A percentile compares a stretch with the other conserved stretches of the same genome.
phyloP scores from a whole-genome alignment of 1,139 yeast species.

The Saccharomyces hybrid region DNA sequence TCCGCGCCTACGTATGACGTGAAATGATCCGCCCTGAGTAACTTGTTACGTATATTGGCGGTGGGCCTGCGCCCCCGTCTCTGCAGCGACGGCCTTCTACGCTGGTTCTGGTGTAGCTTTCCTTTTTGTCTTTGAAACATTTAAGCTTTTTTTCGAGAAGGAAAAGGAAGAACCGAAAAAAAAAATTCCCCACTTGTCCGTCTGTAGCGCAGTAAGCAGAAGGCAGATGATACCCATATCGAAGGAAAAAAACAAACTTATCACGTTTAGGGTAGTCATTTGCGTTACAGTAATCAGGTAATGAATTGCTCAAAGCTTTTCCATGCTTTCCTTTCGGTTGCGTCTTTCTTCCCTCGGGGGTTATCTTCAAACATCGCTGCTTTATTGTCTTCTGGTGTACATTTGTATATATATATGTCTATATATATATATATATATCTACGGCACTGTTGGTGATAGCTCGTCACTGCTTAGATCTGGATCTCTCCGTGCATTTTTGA shows the following conservation, averaged over 20 bases:
- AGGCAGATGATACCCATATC: not conserved
- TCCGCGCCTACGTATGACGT: not conserved
- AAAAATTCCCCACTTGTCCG: not conserved
- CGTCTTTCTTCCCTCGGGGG: not conserved
- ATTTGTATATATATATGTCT: not conserved
- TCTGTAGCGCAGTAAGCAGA: not conserved
- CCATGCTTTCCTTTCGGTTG: conserved; percentile 1
- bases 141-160: not conserved
- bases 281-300: not conserved
- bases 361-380: not conserved
- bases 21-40: not conserved
- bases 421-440: not conserved
- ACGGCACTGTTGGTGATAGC: not conserved
- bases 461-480: not conserved
- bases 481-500: not conserved
- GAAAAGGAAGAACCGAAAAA: not conserved
- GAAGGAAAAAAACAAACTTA: not conserved
- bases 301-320: not conserved
- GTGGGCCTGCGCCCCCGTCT: not conserved
- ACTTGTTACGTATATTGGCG: not conserved
- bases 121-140: not conserved
- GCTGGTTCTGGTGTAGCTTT: not conserved
- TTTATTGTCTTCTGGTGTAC: not conserved
- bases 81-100: not conserved
- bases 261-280: conserved; percentile 1